Conservation (phyloP, 495 filamentous ascomycete species). For the Daldinia loculata region DNA sequence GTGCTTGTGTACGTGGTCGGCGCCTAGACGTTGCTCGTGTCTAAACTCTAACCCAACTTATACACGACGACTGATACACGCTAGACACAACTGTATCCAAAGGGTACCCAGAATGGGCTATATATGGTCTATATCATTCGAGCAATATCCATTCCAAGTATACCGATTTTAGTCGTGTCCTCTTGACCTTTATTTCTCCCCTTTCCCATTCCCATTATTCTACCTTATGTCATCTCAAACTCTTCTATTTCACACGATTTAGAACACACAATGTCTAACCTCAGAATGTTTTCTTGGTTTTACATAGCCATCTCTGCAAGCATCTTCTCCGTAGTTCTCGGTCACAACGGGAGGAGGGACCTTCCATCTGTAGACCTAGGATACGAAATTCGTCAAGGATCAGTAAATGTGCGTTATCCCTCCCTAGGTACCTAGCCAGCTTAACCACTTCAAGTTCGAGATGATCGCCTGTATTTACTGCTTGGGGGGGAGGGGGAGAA, state of each 20-base stretch:
- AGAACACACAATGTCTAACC: neutral
- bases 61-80: too few relatives aligned
- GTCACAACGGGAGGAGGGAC: neutral
- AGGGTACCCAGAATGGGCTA: neutral
- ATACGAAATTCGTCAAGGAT: conserved; percentile 31
- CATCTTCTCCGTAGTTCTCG: neutral
- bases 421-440: neutral
- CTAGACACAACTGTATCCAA: neutral
- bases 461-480: too few relatives aligned
- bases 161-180: neutral
- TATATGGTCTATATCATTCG: neutral
- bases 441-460: neutral
- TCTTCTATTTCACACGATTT: neutral
- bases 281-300: conserved; percentile 14
- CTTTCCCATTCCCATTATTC: neutral
- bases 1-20: neutral
- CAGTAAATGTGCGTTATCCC: conserved; percentile 27
- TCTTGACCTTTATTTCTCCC: neutral
- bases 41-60: neutral
- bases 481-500: neutral
- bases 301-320: conserved; percentile 5
- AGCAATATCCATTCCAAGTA: too few relatives aligned
- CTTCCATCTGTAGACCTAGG: conserved; percentile 29
- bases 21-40: neutral
- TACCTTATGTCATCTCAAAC: neutral